Conservation (phyloP, 257 asterid species). For the Petunia axillaris region DNA sequence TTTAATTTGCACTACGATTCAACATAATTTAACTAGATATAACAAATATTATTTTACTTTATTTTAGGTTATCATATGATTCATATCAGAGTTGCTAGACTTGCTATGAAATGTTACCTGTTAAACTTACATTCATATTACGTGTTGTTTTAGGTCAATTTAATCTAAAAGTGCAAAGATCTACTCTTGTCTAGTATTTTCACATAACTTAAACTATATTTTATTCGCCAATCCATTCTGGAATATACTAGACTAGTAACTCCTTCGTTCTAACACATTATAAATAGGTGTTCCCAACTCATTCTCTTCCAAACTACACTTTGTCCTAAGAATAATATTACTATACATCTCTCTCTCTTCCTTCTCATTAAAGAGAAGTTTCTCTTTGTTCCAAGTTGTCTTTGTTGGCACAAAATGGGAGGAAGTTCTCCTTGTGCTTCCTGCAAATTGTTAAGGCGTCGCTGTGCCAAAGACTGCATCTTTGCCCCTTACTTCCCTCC, state of each 20-base stretch:
- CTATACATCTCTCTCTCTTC: background rate
- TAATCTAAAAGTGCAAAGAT: background rate
- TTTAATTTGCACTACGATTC: too few species aligned
- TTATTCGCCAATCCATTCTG: constrained; percentile 35
- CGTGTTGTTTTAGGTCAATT: background rate
- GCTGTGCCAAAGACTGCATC: constrained; percentile 86
- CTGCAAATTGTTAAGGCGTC: constrained; percentile 82
- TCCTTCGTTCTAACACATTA: constrained; percentile 25
- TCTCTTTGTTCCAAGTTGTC: constrained; percentile 16
- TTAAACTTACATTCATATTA: too few species aligned
- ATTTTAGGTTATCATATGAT: too few species aligned
- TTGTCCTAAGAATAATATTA: background rate
- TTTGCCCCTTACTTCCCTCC: constrained; percentile 94
- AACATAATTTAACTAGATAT: too few species aligned
- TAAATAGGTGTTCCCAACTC: constrained; percentile 37
- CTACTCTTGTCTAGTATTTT: too few species aligned
- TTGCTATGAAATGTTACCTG: too few species aligned
- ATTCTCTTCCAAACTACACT: constrained; percentile 39
- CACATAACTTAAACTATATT: background rate
- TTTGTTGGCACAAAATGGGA: constrained; percentile 39
- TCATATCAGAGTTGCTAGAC: too few species aligned
- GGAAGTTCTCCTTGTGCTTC: constrained; percentile 94
- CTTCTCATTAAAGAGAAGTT: background rate
- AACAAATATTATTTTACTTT: too few species aligned
- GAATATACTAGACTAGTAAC: background rate